Conservation (phyloP, 176 grass and related monocot genomes). For the Ampelocalamus luodianensis region DNA sequence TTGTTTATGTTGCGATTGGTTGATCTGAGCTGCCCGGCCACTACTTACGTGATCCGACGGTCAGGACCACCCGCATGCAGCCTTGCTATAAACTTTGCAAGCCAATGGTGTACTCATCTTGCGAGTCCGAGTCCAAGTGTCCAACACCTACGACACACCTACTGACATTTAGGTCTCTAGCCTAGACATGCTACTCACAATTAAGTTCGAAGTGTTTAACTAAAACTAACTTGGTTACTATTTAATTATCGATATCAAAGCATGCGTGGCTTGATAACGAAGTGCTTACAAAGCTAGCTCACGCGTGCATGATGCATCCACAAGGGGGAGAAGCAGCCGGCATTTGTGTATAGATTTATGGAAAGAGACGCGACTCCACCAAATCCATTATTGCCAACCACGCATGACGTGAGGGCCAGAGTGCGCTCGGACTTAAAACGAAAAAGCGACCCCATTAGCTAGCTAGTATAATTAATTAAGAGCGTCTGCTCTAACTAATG, state of each 20-base stretch:
- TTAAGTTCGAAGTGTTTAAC: neutral
- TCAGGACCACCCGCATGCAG: constrained; percentile 26
- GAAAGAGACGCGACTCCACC: constrained; percentile 8
- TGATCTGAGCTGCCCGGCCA: neutral
- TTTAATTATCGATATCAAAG: neutral
- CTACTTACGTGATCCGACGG: neutral
- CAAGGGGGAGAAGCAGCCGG: neutral
- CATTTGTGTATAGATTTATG: no score
- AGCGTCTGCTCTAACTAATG: neutral
- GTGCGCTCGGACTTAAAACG: neutral
- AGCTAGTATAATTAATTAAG: neutral
- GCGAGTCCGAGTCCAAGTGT: neutral
- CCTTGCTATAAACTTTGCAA: neutral
- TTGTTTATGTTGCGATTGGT: neutral
- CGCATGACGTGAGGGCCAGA: neutral
- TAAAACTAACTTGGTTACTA: neutral
- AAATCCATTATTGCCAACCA: constrained; percentile 24
- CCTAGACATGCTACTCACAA: neutral
- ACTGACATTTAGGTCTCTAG: neutral
- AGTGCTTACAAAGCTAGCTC: neutral
- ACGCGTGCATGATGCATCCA: neutral
- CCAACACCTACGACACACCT: neutral
- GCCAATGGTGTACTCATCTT: neutral
- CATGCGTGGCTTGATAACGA: neutral
- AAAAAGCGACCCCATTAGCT: constrained; percentile 25